A percentile compares a stretch with the other conserved stretches of the same genome.
Conservation (phyloP, 1,284 basidiomycete genomes). For the Baeospora myosura region DNA sequence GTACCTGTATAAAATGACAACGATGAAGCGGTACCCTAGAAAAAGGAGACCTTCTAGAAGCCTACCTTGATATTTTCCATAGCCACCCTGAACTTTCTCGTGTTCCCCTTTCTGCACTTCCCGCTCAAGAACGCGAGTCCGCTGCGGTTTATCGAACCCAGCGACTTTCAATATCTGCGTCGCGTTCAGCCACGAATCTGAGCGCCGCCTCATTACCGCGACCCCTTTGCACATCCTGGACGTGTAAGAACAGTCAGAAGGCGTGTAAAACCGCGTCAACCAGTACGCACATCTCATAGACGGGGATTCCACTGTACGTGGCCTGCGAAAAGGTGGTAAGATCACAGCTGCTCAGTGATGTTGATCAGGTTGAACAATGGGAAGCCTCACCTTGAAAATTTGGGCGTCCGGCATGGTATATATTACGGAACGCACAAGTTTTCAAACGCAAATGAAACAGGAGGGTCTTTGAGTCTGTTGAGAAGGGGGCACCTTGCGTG, state of each 20-base stretch:
- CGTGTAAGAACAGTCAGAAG: constrained; percentile 27
- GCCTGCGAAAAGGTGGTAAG: constrained; percentile 41
- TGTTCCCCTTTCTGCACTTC: constrained; percentile 99
- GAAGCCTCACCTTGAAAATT: constrained; percentile 74
- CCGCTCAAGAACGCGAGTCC: constrained; percentile 93
- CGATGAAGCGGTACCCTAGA: constrained; percentile 11
- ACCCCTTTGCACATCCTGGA: constrained; percentile 88
- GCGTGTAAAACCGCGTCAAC: constrained; percentile 29
- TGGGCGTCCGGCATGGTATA: constrained; percentile 63
- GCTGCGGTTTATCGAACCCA: constrained; percentile 97
- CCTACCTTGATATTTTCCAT: constrained; percentile 98
- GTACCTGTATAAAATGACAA: constrained; percentile 62
- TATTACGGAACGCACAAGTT: not conserved
- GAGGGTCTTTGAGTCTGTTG: too few species aligned
- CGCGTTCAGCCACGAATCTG: constrained; percentile 97
- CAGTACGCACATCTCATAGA: constrained; percentile 72
- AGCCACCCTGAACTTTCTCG: constrained; percentile 99
- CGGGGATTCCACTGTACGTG: constrained; percentile 82
- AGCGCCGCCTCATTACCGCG: constrained; percentile 94
- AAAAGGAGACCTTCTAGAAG: constrained; percentile 9
- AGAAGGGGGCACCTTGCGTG: too few species aligned
- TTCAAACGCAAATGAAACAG: too few species aligned
- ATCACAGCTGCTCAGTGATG: constrained; percentile 10
- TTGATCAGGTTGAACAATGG: not conserved
- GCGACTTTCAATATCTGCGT: constrained; percentile 99